phyloP scores from a whole-genome alignment of 2,329 filamentous ascomycete species.

The Stagonosporopsis cucurbitacearum region DNA sequence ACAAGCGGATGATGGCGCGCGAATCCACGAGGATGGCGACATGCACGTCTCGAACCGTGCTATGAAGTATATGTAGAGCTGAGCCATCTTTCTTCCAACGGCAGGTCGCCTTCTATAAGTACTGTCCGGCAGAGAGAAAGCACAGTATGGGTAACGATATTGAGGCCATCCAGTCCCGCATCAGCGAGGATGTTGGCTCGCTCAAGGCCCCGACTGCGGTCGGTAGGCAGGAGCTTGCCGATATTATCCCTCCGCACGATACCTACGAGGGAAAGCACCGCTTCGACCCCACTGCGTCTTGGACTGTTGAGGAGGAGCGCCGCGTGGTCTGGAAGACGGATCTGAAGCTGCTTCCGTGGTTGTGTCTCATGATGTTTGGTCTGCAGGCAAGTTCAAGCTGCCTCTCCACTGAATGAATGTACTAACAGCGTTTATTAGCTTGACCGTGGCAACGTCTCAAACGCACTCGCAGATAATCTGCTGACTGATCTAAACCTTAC shows the following conservation, averaged over 20 bases:
- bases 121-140: neutral
- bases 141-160: conserved; percentile 35
- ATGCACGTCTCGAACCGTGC: conserved; percentile 17
- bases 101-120: neutral
- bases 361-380: conserved; percentile 55
- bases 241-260: conserved; percentile 53
- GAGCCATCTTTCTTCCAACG: neutral
- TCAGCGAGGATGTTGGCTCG: conserved; percentile 35
- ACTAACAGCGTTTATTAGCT: conserved; percentile 50
- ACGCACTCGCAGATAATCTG: conserved; percentile 42
- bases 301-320: conserved; percentile 64
- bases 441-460: conserved; percentile 53
- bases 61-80: conserved; percentile 9
- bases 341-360: conserved; percentile 36
- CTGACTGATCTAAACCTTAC: conserved; percentile 40
- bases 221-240: conserved; percentile 37
- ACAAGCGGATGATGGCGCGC: conserved; percentile 23
- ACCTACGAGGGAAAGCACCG: conserved; percentile 62
- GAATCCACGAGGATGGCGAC: conserved; percentile 29
- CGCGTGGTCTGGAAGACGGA: conserved; percentile 59
- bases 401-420: neutral
- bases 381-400: conserved; percentile 28
- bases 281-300: conserved; percentile 62
- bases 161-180: conserved; percentile 24
- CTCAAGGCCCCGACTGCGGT: conserved; percentile 34